Evolutionary conservation across 2,329 filamentous ascomycete genomes (phyloP), one percentile per base, ranked within the genome.

Genomic region (Monilinia vaccinii-corymbosi): DNA sequence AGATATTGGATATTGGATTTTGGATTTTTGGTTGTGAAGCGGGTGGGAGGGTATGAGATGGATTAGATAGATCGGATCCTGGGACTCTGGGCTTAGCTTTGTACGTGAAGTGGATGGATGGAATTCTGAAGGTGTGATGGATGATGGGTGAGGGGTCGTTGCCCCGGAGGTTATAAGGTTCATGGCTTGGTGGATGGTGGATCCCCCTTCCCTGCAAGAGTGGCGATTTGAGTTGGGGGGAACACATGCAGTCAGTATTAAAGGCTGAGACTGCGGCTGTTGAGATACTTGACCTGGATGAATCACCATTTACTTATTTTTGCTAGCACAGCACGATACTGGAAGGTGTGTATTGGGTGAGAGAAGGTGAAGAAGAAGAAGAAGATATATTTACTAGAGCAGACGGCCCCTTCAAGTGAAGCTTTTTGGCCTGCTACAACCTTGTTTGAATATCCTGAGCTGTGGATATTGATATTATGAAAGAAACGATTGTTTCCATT

Each of bases 91-190:
- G n/a, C n/a, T n/a, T n/a, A n/a, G n/a, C n/a, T n/a, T n/a, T n/a
- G n/a, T n/a, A n/a, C n/a, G n/a, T n/a, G n/a, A n/a, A n/a, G n/a
- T n/a, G n/a, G n/a, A n/a, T n/a, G n/a, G n/a, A n/a, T n/a, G n/a
- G n/a, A n/a, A n/a, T n/a, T n/a, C n/a, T n/a, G 64, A n/a, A 6
- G 66, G 36, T 13, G 63, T 67, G 11, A 65, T 56, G 13, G 53
- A 21, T 10, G 49, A n/a, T 10, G 56, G n/a, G n/a, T n/a, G n/a
- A n/a, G n/a, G n/a, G n/a, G n/a, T n/a, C n/a, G n/a, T n/a, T n/a
- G n/a, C 64, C 4, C 62, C 63, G 2, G 51, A 46, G 18, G 48
- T 64, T 1, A 64, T 44, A n/a, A n/a, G n/a, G n/a, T n/a, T n/a
- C n/a, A n/a, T n/a, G n/a, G n/a, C n/a, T n/a, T n/a, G n/a, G n/a